Evolutionary conservation across 1,284 basidiomycete genomes (phyloP), one percentile per base, ranked within the genome.

Genomic region (Puccinia hordei): DNA sequence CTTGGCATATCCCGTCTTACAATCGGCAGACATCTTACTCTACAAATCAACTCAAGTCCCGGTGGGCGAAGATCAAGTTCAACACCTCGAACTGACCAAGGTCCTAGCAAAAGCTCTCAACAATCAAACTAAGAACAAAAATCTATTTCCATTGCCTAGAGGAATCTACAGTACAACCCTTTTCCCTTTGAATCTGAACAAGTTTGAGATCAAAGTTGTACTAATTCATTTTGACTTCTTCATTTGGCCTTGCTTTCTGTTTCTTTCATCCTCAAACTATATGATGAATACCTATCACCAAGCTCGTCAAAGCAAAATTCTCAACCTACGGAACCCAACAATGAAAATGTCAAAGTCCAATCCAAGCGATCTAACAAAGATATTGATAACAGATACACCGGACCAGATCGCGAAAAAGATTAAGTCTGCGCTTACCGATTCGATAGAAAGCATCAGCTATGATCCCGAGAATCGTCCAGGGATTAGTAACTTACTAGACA

Each of bases 261-360:
- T 59, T 4, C 22, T 59, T 30, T 59, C 63, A n/a, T n/a, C n/a
- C n/a, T n/a, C n/a, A n/a, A n/a, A n/a, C n/a, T 13, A 1, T 12
- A 27, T 82, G n/a, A n/a, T n/a, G n/a, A n/a, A n/a, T n/a, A n/a
- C n/a, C n/a, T n/a, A n/a, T n/a, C n/a, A 15, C 22, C 8, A 22
- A 95, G 94, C 93, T 0, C 89, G 90, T 0, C 91, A 73, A 88
- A 95, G 87, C 35, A 83, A 86, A 13, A 84, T 87, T 22, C 89
- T 96, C 10, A 95, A 93, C 2, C 89, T 98, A 19, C 91, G 90
- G 79, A 92, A 96, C 85, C 93, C 95, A 0, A 87, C 88, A 0
- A 89, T 91, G 13, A 98, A 98, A 86, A 98, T 98, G 95, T 97
- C 94, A 57, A 98, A 98, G 86, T 98, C 95, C 0, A 89, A 93